Percentiles rank a stretch among this genome's conserved stretches.
phyloP scores from a whole-genome alignment of 129 eudicot genomes.

The Helianthus annuus region HanXRQr2.0-SUNRISE NC_035435.2:74376384-74376883 shows the following conservation, averaged over 20 bases:
- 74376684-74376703: neutral
- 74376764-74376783: neutral
- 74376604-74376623: slow-evolving; percentile 97
- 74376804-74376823: neutral
- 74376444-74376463: slow-evolving; percentile 83
- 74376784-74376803: neutral
- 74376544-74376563: slow-evolving; percentile 89
- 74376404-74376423: slow-evolving; percentile 9
- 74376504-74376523: slow-evolving; percentile 97
- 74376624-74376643: slow-evolving; percentile 97
- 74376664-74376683: slow-evolving; percentile 10
- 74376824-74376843: neutral
- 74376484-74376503: slow-evolving; percentile 99
- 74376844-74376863: neutral
- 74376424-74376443: slow-evolving; percentile 53
- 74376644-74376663: slow-evolving; percentile 17
- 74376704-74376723: neutral
- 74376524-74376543: slow-evolving; percentile 92
- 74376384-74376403: slow-evolving; percentile 4
- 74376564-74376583: slow-evolving; percentile 92
- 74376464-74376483: slow-evolving; percentile 99
- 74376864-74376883: slow-evolving; percentile 8
- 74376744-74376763: neutral
- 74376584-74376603: slow-evolving; percentile 96
- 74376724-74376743: neutral